Conservation (phyloP, 164 flowering plant genomes). For the Umbilicus rupestris region DNA sequence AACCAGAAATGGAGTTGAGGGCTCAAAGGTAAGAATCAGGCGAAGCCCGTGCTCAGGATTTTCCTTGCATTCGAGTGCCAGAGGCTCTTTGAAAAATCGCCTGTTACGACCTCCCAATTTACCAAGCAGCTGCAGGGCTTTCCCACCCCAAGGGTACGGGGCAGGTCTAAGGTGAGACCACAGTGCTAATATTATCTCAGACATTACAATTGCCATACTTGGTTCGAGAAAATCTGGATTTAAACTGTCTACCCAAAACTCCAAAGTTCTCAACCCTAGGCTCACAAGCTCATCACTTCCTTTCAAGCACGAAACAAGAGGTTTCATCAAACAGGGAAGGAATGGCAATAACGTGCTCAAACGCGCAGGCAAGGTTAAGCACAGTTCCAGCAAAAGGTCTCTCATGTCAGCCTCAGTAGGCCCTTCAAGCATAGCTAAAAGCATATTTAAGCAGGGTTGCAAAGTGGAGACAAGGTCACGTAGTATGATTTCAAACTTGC, state of each 20-base stretch:
- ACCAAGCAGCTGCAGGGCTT: conserved; percentile 85
- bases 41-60: conserved; percentile 99
- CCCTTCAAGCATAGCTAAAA: conserved; percentile 91
- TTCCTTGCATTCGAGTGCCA: conserved; percentile 95
- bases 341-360: conserved; percentile 84
- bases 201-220: conserved; percentile 93
- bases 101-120: conserved; percentile 98
- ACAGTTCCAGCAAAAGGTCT: conserved; percentile 87
- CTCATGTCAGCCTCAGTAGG: conserved; percentile 91
- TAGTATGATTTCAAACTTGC: conserved; percentile 80
- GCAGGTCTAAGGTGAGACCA: conserved; percentile 95
- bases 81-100: conserved; percentile 92
- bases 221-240: conserved; percentile 99
- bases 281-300: conserved; percentile 87
- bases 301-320: conserved; percentile 80
- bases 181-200: conserved; percentile 88
- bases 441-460: conserved; percentile 89
- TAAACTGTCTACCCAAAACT: conserved; percentile 96
- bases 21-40: conserved; percentile 95
- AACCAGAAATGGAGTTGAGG: conserved; percentile 93
- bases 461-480: conserved; percentile 69
- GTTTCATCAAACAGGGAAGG: conserved; percentile 94
- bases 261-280: conserved; percentile 85
- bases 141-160: conserved; percentile 94
- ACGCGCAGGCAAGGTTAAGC: conserved; percentile 90